phyloP scores from a whole-genome alignment of 345 rosid genomes.

The Arabidopsis arenosa region DNA sequence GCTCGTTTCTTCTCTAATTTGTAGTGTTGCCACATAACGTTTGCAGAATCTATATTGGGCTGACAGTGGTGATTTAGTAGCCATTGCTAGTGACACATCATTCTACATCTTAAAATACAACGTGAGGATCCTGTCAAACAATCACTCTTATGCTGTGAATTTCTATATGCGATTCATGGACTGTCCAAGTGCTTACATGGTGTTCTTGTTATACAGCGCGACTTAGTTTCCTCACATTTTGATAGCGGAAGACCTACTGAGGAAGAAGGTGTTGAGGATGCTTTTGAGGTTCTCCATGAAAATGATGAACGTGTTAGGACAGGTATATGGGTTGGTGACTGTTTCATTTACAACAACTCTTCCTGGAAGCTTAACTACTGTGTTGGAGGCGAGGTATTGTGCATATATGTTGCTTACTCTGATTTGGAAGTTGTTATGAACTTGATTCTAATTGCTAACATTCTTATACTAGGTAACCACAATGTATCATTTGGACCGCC shows the following conservation, averaged over 20 bases:
- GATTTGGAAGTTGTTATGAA: constrained; percentile 15
- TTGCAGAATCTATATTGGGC: constrained; percentile 98
- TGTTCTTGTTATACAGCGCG: constrained; percentile 66
- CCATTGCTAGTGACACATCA: constrained; percentile 94
- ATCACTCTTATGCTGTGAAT: constrained; percentile 9
- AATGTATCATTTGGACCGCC: constrained; percentile 99
- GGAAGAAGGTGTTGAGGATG: constrained; percentile 99
- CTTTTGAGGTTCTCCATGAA: constrained; percentile 99
- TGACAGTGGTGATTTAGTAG: constrained; percentile 97
- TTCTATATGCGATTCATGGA: background rate
- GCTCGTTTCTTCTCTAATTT: constrained; percentile 30
- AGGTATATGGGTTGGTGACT: constrained; percentile 99
- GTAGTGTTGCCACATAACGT: constrained; percentile 29
- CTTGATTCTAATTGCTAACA: constrained; percentile 11
- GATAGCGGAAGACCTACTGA: constrained; percentile 91
- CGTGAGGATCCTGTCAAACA: constrained; percentile 54
- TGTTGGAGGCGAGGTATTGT: constrained; percentile 97
- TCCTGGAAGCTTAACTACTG: constrained; percentile 99
- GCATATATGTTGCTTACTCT: constrained; percentile 26
- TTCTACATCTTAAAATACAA: constrained; percentile 96
- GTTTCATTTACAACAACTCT: constrained; percentile 97
- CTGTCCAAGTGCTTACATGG: constrained; percentile 27
- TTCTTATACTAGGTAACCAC: constrained; percentile 75
- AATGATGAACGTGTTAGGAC: constrained; percentile 98
- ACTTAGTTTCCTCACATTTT: constrained; percentile 80